phyloP scores from a whole-genome alignment of 495 filamentous ascomycete genomes.

The Penicillium malachiteum region DNA sequence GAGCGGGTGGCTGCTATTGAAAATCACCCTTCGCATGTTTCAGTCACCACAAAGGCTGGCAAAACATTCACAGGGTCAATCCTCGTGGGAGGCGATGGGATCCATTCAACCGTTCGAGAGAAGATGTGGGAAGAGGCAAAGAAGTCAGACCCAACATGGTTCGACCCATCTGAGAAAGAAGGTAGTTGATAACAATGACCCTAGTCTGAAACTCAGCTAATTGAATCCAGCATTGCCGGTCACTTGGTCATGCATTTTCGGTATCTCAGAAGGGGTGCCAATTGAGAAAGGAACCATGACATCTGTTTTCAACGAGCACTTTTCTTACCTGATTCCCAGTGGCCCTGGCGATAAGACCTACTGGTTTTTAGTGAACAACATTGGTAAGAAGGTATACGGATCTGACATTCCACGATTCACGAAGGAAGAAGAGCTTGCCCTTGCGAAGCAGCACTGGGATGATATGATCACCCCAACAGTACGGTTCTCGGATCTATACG shows the following conservation, averaged over 20 bases:
- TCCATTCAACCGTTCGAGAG: slow-evolving; percentile 1
- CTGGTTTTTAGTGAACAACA: slow-evolving; percentile 21
- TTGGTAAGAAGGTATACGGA: slow-evolving; percentile 27
- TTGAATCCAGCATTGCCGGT: slow-evolving; percentile 15
- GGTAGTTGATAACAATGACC: slow-evolving; percentile 3
- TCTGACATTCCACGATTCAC: slow-evolving; percentile 38
- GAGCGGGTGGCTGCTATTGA: slow-evolving; percentile 33
- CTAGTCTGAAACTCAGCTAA: not conserved
- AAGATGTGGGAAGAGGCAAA: slow-evolving; percentile 7
- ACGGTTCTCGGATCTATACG: slow-evolving; percentile 18
- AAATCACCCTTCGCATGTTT: slow-evolving; percentile 19
- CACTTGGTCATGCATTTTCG: slow-evolving; percentile 28
- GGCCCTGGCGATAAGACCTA: slow-evolving; percentile 22
- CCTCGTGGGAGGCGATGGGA: slow-evolving; percentile 50
- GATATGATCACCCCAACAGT: slow-evolving; percentile 29
- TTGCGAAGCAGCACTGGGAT: slow-evolving; percentile 24
- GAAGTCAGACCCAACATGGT: slow-evolving; percentile 19
- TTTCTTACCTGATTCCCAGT: slow-evolving; percentile 22
- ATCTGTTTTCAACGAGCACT: slow-evolving; percentile 18
- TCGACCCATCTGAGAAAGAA: slow-evolving; percentile 18
- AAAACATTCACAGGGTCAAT: slow-evolving; percentile 37
- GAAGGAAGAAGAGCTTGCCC: slow-evolving; percentile 21
- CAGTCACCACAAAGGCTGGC: slow-evolving; percentile 36
- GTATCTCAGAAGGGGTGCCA: slow-evolving; percentile 15
- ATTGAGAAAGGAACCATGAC: slow-evolving; percentile 11